Percentiles rank a stretch among this genome's conserved stretches.
phyloP scores from a whole-genome alignment of 257 asterid genomes.

The Ballota nigra region DNA sequence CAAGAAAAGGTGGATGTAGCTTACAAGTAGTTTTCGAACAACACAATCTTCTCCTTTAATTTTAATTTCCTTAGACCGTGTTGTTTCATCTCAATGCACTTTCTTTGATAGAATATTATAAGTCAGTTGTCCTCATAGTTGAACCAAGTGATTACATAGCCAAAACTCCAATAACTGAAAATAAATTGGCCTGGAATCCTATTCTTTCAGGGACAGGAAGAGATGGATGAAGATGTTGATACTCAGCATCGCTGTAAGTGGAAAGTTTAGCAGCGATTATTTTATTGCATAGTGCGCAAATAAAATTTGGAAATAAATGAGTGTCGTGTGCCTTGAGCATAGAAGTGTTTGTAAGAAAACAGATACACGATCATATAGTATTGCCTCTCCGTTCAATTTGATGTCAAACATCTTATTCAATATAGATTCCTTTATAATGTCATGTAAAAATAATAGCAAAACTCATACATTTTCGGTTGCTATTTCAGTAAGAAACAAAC shows the following conservation, averaged over 20 bases:
- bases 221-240: slow-evolving; percentile 94
- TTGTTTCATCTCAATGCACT: not conserved
- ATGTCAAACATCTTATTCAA: not conserved
- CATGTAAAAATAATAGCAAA: not conserved
- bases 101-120: not conserved
- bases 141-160: not conserved
- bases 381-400: not conserved
- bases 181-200: not conserved
- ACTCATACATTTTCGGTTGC: not conserved
- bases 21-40: slow-evolving; percentile 73
- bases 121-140: not conserved
- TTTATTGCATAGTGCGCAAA: slow-evolving; percentile 87
- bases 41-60: not conserved
- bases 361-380: not conserved
- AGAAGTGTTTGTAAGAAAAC: not conserved
- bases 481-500: not conserved
- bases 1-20: slow-evolving; percentile 84
- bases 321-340: slow-evolving; percentile 48
- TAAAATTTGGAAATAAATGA: slow-evolving; percentile 78
- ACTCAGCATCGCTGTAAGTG: slow-evolving; percentile 92
- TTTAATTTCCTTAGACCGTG: not conserved
- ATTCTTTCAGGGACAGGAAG: slow-evolving; percentile 77
- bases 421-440: not conserved
- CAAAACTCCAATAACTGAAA: too few species aligned
- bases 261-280: slow-evolving; percentile 94